These are phyloP conservation scores for Coemansia sp. DNA, from an alignment of 192 early-diverging fungal genomes.

Conservation along the genomic window DNA sequence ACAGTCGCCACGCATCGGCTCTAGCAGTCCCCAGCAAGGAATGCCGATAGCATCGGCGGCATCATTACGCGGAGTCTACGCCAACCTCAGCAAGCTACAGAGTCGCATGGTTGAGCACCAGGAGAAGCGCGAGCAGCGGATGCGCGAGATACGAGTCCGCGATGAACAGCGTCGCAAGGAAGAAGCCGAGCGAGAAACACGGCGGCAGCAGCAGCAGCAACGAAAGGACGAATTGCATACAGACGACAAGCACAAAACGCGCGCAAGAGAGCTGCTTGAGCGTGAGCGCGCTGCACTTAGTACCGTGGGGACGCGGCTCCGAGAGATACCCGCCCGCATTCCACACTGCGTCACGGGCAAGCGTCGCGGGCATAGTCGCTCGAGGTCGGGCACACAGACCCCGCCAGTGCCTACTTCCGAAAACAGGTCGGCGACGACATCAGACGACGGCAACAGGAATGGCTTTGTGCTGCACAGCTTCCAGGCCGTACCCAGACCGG, in stretches of 20 bases:
- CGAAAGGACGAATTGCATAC: constrained; percentile 2
- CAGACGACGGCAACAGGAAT: not conserved
- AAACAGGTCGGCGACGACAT: not conserved
- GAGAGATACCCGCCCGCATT: constrained; percentile 22
- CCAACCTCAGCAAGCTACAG: constrained; percentile 53
- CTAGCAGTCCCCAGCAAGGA: not conserved
- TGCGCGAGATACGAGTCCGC: constrained; percentile 28
- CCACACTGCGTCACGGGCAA: constrained; percentile 23
- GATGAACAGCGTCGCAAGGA: constrained; percentile 18
- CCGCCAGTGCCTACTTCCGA: not conserved
- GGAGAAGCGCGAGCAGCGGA: constrained; percentile 43
- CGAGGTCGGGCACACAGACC: constrained; percentile 18
- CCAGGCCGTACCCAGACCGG: constrained; percentile 37
- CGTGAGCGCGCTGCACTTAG: constrained; percentile 13
- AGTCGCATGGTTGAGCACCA: constrained; percentile 55
- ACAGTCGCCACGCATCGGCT: constrained; percentile 4
- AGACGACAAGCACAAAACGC: not conserved
- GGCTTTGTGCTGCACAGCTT: constrained; percentile 47
- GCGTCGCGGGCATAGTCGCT: constrained; percentile 14
- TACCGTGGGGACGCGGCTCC: constrained; percentile 27
- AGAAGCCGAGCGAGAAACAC: constrained; percentile 24
- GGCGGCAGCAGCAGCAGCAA: constrained; percentile 4
- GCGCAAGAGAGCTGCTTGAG: not conserved
- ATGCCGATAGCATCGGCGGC: constrained; percentile 23
- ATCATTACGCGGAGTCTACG: constrained; percentile 48